Conservation (phyloP, 345 rosid genomes). For the Kernera saxatilis region DNA sequence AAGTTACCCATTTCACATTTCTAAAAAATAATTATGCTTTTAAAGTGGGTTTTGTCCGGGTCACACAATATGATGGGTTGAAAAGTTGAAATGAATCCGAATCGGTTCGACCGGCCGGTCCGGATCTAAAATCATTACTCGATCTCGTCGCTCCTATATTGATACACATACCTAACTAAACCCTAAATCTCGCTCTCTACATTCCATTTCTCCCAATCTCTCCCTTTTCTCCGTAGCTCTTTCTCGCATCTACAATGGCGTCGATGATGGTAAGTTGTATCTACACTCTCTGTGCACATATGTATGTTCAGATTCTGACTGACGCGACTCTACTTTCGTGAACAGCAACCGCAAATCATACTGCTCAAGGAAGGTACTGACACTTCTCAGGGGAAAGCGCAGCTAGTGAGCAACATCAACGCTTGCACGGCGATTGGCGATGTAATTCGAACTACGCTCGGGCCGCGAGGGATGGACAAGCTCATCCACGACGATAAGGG, state of each 20-base stretch:
- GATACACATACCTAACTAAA: slow-evolving; percentile 18
- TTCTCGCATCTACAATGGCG: slow-evolving; percentile 34
- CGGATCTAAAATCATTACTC: slow-evolving; percentile 4
- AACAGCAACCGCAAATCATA: slow-evolving; percentile 99
- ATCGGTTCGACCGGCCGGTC: slow-evolving; percentile 24
- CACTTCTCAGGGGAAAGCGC: slow-evolving; percentile 95
- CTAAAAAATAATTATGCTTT: neutral
- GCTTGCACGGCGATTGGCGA: slow-evolving; percentile 95
- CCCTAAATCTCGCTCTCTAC: slow-evolving; percentile 24
- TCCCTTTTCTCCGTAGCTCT: slow-evolving; percentile 2
- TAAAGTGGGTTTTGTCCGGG: neutral
- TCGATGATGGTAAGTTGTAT: slow-evolving; percentile 41
- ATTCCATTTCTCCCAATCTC: slow-evolving; percentile 3
- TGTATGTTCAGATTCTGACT: neutral
- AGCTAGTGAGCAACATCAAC: slow-evolving; percentile 92
- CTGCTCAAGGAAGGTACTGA: slow-evolving; percentile 97
- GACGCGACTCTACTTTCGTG: neutral
- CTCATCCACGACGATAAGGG: slow-evolving; percentile 97
- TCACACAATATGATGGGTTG: neutral
- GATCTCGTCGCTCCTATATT: slow-evolving; percentile 7
- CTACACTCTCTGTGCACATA: neutral
- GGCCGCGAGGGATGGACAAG: slow-evolving; percentile 98
- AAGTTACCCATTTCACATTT: neutral
- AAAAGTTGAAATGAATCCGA: neutral
- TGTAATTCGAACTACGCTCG: slow-evolving; percentile 84